Conservation (phyloP, 2,329 filamentous ascomycete genomes). For the Arthrocladium fulminans region DNA sequence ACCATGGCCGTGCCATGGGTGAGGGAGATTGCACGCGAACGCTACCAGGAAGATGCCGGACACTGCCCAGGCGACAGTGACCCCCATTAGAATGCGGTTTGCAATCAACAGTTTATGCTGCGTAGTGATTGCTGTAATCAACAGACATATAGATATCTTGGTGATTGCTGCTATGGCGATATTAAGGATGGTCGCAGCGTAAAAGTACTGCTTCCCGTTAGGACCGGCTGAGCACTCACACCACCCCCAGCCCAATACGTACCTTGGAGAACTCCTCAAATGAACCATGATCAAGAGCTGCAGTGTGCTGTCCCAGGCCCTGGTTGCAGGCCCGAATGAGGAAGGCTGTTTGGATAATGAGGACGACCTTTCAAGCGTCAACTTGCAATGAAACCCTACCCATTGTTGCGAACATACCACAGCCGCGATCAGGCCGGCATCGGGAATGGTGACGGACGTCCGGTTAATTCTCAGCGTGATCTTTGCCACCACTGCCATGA, state of each 20-base stretch:
- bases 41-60: conserved; percentile 16
- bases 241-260: neutral
- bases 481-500: neutral
- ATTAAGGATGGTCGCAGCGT: neutral
- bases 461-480: neutral
- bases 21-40: conserved; percentile 20
- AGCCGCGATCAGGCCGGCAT: neutral
- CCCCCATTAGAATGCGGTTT: conserved; percentile 16
- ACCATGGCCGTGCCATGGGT: conserved; percentile 15
- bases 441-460: neutral
- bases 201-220: neutral
- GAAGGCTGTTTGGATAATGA: neutral
- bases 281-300: neutral
- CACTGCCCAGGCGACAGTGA: conserved; percentile 17
- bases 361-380: no score
- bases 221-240: neutral
- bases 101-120: conserved; percentile 13
- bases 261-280: neutral
- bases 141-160: conserved; percentile 16
- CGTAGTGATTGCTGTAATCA: conserved; percentile 23
- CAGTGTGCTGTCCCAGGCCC: neutral
- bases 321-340: neutral
- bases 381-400: no score
- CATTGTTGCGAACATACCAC: neutral
- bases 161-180: neutral